Conservation (phyloP, 129 eudicot species). For the Centella asiatica region DNA sequence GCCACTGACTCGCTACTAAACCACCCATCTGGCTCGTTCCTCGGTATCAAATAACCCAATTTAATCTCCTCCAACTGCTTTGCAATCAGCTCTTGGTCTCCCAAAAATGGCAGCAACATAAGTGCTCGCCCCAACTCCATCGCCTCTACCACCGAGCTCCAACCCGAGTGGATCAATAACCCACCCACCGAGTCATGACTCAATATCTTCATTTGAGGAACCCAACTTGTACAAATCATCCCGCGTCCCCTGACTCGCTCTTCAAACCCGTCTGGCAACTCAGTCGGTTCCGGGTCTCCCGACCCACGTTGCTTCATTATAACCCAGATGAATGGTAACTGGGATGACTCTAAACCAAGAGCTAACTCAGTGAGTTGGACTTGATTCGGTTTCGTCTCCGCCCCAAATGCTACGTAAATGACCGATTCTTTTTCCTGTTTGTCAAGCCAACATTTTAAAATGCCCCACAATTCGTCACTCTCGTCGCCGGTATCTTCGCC, state of each 20-base stretch:
- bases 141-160: constrained; percentile 16
- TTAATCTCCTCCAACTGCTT: constrained; percentile 4
- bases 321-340: constrained; percentile 17
- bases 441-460: constrained; percentile 11
- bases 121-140: constrained; percentile 4
- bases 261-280: constrained; percentile 18
- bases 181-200: constrained; percentile 19
- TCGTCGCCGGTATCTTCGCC: no score
- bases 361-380: constrained; percentile 17
- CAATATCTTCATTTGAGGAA: constrained; percentile 18
- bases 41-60: constrained; percentile 3
- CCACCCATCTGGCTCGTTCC: constrained; percentile 6
- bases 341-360: constrained; percentile 14
- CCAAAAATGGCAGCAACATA: constrained; percentile 6
- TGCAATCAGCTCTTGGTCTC: constrained; percentile 17
- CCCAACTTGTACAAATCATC: constrained; percentile 19
- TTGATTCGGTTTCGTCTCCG: constrained; percentile 14
- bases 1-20: constrained; percentile 16
- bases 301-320: background rate
- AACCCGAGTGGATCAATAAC: constrained; percentile 14
- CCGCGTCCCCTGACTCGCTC: constrained; percentile 8
- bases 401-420: constrained; percentile 14
- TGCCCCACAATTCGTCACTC: background rate
- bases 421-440: constrained; percentile 2
- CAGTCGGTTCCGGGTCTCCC: background rate